Evolutionary conservation across 495 filamentous ascomycete genomes (phyloP), one percentile per base, ranked within the genome.

Genomic region (Acidomyces sp.): DNA sequence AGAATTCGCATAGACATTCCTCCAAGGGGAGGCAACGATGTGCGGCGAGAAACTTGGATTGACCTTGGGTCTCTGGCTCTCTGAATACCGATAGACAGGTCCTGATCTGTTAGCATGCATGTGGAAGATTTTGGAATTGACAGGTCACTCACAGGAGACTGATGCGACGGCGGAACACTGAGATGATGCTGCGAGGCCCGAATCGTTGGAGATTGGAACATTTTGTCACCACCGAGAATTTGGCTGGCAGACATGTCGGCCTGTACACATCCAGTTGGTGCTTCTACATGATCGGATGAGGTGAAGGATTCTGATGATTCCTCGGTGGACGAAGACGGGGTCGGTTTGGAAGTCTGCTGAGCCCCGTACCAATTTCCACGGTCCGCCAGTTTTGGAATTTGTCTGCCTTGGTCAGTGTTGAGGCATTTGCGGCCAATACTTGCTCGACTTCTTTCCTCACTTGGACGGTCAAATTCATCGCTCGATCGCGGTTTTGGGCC

Each of bases 191-290:
- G 40, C 25, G 44, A 31, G 32, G 13, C 17, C n/a, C 23, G 29
- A 17, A 48, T 18, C 9, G 45, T 41, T 7, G 43, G 82, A 80
- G 78, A 78, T 39, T 81, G 76, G 55, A 97, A 95, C 13, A 93
- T 80, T 54, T 90, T 85, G 46, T 84, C 93, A 17, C 80, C 73
- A 31, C 73, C 71, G 10, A 97, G 63, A 12, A 96, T 94, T 56
- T 92, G 83, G 58, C 90, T 95, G 7, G 82, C 87, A 27, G 88
- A 90, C 44, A 47, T 52, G 27, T 52, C 42, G 4, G 17, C 17
- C n/a, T 24, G 24, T 4, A 2, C 19, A 13, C 29, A 37, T 15
- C 18, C 30, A 1, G 16, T 19, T 13, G 34, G 20, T 12, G 24
- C 21, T 28, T 31, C 15, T 10, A 29, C 39, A 6, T 33, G 25